Base-by-base conservation (phyloP, 2,329 filamentous ascomycete species). In the Penicillium sp. region DNA sequence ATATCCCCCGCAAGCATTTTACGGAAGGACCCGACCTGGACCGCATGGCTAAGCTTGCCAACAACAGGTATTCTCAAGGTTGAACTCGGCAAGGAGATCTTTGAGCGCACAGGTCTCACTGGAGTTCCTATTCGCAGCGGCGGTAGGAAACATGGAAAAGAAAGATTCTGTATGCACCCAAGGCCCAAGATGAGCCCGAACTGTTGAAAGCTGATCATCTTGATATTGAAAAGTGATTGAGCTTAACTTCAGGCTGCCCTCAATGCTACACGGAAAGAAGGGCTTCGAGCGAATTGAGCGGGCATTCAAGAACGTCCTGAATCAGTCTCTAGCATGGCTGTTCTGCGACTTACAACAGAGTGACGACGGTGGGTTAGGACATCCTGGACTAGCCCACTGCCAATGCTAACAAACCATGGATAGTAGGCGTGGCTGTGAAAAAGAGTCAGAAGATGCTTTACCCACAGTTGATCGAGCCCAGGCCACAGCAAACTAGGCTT, bases 261-360 rank as follows among this genome's bases (percentile, higher is more conserved):
- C 83, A 0, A 95, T 95, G 87, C 66, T 88, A 6, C 84, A 83
- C 44, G 89, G 89, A 3, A 93, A 89, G 65, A 89, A 86, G 54
- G 85, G 83, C 0, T 95, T 94, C 60, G 84, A 90, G 52, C 77
- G 88, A 37, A 72, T 95, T 11, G 66, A 84, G 6, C 87, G 87
- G 75, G 88, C 89, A 11, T 89, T 84, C 65, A 84, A 85, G 58
- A 87, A 89, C 52, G 87, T 88, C 18, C 74, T 96, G 18, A 80
- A 77, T 40, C 69, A 76, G 36, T 80, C 84, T 1, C 60, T 84
- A 18, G 80, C 80, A 1, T 96, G 91, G 89, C 71, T 97, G 0
- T 90, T 93, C 58, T 84, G 77, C 60, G 85, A 89, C 58, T 65
- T 83, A 4, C 54, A 51, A 22, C 47, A 54, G 32, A 70, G 60